Percentiles rank a stretch among this genome's conserved stretches.
Conservation (phyloP, 75 land plant genomes). For the Chamaecyparis obtusa region DNA sequence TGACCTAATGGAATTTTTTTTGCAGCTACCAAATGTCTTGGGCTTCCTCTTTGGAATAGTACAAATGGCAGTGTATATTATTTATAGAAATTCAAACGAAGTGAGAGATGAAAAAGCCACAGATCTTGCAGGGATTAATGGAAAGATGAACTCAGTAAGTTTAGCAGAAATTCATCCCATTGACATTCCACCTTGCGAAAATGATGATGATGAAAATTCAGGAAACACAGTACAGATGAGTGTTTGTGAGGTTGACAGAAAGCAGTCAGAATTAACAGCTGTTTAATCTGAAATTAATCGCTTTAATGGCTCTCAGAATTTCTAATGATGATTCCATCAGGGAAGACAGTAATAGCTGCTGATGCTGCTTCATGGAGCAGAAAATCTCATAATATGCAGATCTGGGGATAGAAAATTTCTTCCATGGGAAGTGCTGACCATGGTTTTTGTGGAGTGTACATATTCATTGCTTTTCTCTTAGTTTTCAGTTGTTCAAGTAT, state of each 20-base stretch:
- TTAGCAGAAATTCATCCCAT: conserved; percentile 9
- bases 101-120: conserved; percentile 9
- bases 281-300: background rate
- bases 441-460: background rate
- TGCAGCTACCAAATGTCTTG: conserved; percentile 52
- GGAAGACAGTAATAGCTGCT: background rate
- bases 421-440: background rate
- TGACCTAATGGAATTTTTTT: background rate
- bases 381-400: background rate
- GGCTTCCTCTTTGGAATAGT: conserved; percentile 50
- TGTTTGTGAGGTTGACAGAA: background rate
- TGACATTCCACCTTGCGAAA: background rate
- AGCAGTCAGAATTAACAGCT: background rate
- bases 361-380: background rate
- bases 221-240: background rate
- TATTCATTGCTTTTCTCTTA: background rate
- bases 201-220: background rate
- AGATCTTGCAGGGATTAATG: background rate
- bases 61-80: conserved; percentile 50
- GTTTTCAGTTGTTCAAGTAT: background rate
- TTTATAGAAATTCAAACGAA: conserved; percentile 29
- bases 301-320: background rate
- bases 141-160: background rate
- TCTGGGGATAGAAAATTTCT: background rate
- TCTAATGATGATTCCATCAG: background rate